phyloP scores from a whole-genome alignment of 768 basidiomycete genomes.

The Ephemerocybe angulata region DNA sequence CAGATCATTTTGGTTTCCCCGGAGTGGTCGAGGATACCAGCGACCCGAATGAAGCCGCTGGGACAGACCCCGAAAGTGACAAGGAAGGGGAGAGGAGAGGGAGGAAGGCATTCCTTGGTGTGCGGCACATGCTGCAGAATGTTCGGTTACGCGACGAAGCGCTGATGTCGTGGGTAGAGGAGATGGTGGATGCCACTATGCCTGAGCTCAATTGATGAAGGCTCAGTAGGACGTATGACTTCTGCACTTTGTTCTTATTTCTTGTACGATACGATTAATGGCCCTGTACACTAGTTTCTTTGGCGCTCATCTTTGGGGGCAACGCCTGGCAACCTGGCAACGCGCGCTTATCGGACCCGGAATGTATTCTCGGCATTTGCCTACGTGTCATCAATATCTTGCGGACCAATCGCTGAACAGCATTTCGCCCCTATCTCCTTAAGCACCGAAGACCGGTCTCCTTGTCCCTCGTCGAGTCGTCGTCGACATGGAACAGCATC shows the following conservation, averaged over 20 bases:
- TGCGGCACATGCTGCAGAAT: slow-evolving; percentile 56
- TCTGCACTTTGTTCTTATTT: background rate
- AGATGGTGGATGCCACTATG: slow-evolving; percentile 34
- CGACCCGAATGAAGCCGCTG: slow-evolving; percentile 50
- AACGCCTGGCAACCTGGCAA: no score
- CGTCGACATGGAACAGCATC: background rate
- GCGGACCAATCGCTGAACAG: no score
- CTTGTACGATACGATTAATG: background rate
- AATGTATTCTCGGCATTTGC: no score
- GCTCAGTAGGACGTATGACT: no score
- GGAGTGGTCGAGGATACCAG: slow-evolving; percentile 75
- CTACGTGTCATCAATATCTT: no score
- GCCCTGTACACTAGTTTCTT: no score
- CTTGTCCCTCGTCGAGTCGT: no score
- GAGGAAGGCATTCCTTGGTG: slow-evolving; percentile 63
- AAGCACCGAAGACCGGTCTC: no score
- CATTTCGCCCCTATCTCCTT: no score
- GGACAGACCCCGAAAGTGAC: slow-evolving; percentile 51
- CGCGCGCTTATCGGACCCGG: no score
- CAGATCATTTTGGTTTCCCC: slow-evolving; percentile 89
- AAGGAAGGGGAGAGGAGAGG: slow-evolving; percentile 70
- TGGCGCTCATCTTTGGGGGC: no score
- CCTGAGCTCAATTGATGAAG: slow-evolving; percentile 4
- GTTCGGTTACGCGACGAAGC: slow-evolving; percentile 64
- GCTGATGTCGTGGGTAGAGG: slow-evolving; percentile 37